phyloP scores from a whole-genome alignment of 305 asterid species.

The Striga hermonthica region DNA sequence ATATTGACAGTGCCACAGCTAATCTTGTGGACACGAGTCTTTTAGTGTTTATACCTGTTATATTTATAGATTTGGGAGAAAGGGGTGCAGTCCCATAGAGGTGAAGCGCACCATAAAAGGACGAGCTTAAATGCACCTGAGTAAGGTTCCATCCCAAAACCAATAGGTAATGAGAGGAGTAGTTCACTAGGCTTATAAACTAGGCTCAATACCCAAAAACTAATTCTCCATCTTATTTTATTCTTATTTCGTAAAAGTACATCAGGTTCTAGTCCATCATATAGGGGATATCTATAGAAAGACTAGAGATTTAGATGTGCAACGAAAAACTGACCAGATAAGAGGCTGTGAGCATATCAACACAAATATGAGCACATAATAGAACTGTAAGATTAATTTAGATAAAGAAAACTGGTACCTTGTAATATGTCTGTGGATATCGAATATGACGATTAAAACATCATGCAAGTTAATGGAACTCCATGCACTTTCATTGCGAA shows the following conservation, averaged over 20 bases:
- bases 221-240: too few relatives aligned
- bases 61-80: too few relatives aligned
- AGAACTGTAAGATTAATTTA: constrained; percentile 24
- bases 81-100: too few relatives aligned
- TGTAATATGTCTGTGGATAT: constrained; percentile 88
- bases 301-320: neutral
- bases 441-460: constrained; percentile 80
- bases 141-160: too few relatives aligned
- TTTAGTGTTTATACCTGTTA: too few relatives aligned
- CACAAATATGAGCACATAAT: constrained; percentile 40
- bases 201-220: too few relatives aligned
- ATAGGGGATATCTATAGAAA: neutral
- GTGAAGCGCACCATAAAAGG: too few relatives aligned
- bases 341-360: constrained; percentile 28
- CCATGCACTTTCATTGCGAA: constrained; percentile 91
- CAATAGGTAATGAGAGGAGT: too few relatives aligned
- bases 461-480: constrained; percentile 72
- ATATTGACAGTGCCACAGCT: neutral
- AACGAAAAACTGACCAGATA: neutral
- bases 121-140: too few relatives aligned
- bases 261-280: neutral
- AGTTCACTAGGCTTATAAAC: too few relatives aligned
- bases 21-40: too few relatives aligned
- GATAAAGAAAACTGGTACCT: constrained; percentile 47
- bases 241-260: neutral